Base-by-base conservation (phyloP, 2,329 filamentous ascomycete species). In the Penicillium digitatum region DNA sequence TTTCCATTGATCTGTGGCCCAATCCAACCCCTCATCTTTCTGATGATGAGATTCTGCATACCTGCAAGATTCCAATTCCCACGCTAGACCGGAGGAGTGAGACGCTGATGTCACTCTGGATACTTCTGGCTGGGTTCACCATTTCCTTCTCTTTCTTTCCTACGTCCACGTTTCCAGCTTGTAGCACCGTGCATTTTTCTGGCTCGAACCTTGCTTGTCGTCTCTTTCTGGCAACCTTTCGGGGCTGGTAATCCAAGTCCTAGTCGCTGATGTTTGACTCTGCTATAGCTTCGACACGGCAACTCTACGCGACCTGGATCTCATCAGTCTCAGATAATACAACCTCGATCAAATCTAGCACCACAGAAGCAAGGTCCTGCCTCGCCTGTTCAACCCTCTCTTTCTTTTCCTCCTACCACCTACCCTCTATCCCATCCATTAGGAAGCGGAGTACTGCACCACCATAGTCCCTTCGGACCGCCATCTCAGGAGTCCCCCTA, bases 401-500 rank as follows among this genome's bases (percentile, higher is more conserved):
- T 57, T 26, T 63, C 69, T 58, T 58, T 73, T 52, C 56, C 70
- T 49, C 48, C 66, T 43, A 56, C 65, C 32, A 62, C 73, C 48
- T 74, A 73, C 56, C 57, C 69, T 29, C 56, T 65, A 16, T 48
- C 67, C 14, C 66, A 71, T 31, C 50, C 65, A 14, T 37, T 74
- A 52, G 67, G 64, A 22, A 74, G 69, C 65, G 76, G 78, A 60
- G 69, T 78, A 31, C 72, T 78, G 52, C 79, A 80, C 59, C 79
- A 77, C 47, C 79, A 77, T 48, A 78, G 80, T 55, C 76, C 78
- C n/a, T 94, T 94, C 75, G 84, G 87, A 24, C 47, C 47, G 61
- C 82, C 85, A 61, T 79, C 82, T 47, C 83, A 85, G 68, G 88
- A 95, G 64, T 77, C 88, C 49, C 81, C 85, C 43, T 85, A 83